A percentile compares a stretch with the other conserved stretches of the same genome.
Evolutionary conservation across 2,329 filamentous ascomycete genomes (phyloP).

Genomic region (Fusarium tjaetaba): DNA sequence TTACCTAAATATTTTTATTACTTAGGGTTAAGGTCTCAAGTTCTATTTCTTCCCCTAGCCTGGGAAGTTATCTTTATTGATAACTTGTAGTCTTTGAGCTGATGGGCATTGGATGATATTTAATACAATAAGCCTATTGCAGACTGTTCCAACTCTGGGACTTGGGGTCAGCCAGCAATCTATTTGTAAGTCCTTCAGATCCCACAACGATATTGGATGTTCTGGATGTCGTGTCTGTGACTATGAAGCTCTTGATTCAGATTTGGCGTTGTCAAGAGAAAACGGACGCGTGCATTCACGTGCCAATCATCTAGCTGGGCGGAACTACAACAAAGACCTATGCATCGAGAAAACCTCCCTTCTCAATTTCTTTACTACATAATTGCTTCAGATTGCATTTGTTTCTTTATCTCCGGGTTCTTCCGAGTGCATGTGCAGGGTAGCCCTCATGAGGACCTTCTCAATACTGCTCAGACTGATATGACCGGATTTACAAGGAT

Average conservation of each 20-base stretch:
- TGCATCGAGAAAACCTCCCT: fast-evolving
- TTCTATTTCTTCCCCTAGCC: too few relatives aligned
- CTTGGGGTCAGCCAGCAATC: too few relatives aligned
- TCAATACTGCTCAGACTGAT: fast-evolving
- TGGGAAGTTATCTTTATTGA: too few relatives aligned
- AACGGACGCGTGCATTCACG: neutral
- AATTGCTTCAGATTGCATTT: fast-evolving
- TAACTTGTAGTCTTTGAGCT: neutral
- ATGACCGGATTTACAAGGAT: neutral
- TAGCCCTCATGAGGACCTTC: neutral
- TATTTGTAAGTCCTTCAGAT: fast-evolving
- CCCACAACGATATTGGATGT: fast-evolving
- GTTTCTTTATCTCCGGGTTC: too few relatives aligned
- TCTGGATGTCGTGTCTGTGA: neutral
- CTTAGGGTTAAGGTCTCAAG: too few relatives aligned
- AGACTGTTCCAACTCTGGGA: too few relatives aligned
- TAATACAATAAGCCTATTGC: neutral
- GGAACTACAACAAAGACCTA: too few relatives aligned
- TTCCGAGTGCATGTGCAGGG: neutral
- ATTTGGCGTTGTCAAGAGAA: fast-evolving
- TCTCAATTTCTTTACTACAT: fast-evolving
- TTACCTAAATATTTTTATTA: too few relatives aligned
- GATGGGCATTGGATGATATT: fast-evolving
- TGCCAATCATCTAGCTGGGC: neutral
- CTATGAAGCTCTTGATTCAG: neutral